Evolutionary conservation across 2,329 filamentous ascomycete genomes (phyloP), one percentile per base, ranked within the genome.

Genomic region (Chaetomium sp.): DNA sequence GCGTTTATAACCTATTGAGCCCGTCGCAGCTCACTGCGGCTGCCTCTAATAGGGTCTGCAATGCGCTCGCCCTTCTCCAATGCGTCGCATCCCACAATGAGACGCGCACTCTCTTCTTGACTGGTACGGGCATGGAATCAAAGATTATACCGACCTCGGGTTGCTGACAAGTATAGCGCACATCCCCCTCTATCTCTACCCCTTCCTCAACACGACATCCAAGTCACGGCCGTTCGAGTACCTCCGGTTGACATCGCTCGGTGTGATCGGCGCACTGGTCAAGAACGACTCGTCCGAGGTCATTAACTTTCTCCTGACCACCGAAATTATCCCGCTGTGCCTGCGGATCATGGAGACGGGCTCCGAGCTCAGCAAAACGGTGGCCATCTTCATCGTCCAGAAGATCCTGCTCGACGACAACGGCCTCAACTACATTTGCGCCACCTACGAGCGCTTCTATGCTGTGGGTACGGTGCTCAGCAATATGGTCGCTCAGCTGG

Each of bases 231-330:
- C 95, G 0, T 99, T 98, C 76, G 95, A 99, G 78, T 99, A 99
- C 75, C 86, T 99, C 60, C 92, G 95, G 60, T 86, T 99, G 38
- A 99, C 95, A 0, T 97, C 93, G 21, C 86, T 99, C 25, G 95
- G 95, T 61, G 95, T 99, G 33, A 98, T 99, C 70, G 95, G 95
- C 64, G 95, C 95, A 1, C 83, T 99, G 54, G 95, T 99, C 66
- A 99, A 99, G 85, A 99, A 99, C 75, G 95, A 99, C 79, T 97
- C 93, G 3, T 94, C 92, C 21, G 95, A 98, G 75, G 95, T 98
- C 66, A 99, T 99, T 82, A 98, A 98, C 82, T 99, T 99, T 76
- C 89, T 99, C 61, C 84, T 99, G 57, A 98, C 95, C 1, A 99
- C 95, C 33, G 95, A 99, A 79, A 99, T 99, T 71, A 99, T 99